Conservation (phyloP, 345 rosid species). For the Turritis glabra region DNA sequence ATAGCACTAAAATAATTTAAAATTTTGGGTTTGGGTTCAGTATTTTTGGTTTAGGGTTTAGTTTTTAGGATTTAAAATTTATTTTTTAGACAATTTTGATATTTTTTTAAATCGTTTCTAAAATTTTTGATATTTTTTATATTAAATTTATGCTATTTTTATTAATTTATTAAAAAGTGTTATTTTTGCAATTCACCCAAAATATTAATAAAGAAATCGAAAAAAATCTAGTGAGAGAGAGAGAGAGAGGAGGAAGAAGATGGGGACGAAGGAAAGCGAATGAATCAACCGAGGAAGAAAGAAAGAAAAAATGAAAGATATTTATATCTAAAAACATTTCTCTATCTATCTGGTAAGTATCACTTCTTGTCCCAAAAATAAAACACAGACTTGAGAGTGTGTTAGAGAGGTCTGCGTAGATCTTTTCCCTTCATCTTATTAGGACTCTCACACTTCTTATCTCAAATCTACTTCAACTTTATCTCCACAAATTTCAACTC, state of each 20-base stretch:
- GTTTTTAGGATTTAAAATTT: no score
- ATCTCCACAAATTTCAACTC: conserved; percentile 19
- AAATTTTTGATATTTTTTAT: no score
- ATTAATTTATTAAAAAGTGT: no score
- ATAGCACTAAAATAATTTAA: no score
- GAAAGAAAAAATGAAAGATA: conserved; percentile 13
- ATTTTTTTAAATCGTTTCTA: no score
- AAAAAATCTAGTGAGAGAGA: conserved; percentile 7
- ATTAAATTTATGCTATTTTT: no score
- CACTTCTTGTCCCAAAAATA: conserved; percentile 34
- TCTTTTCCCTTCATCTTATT: conserved; percentile 13
- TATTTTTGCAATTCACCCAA: no score
- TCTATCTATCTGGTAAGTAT: conserved; percentile 19
- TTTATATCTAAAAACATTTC: conserved; percentile 2
- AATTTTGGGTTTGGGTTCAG: no score
- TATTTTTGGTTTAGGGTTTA: no score
- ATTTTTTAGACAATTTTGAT: no score
- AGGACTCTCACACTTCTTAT: conserved; percentile 20
- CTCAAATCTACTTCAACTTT: conserved; percentile 4
- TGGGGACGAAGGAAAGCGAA: conserved; percentile 27
- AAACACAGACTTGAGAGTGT: conserved; percentile 21
- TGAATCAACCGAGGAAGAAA: neutral
- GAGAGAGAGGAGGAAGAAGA: conserved; percentile 21
- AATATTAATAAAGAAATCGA: neutral
- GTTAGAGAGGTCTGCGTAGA: conserved; percentile 23